These are phyloP conservation scores for Claviceps maximensis DNA, from an alignment of 2,329 filamentous ascomycete genomes.

Conservation along the genomic window DNA sequence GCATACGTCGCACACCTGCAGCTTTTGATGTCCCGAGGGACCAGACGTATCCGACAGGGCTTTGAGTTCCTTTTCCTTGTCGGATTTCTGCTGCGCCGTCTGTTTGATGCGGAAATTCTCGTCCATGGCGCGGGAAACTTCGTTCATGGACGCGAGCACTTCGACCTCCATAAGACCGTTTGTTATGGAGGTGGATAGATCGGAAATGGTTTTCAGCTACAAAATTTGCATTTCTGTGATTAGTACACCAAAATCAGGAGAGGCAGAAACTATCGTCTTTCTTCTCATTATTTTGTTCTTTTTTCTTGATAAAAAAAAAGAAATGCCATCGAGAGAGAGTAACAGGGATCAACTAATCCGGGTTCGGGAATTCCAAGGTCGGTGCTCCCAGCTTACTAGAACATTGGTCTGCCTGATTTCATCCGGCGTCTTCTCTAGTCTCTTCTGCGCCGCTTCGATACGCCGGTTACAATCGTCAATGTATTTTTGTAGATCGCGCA, in stretches of 20 bases:
- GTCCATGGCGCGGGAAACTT: slow-evolving; percentile 69
- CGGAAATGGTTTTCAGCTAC: slow-evolving; percentile 67
- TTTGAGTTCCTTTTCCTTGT: slow-evolving; percentile 79
- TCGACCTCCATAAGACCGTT: slow-evolving; percentile 75
- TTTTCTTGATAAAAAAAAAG: not conserved
- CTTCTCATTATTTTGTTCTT: not conserved
- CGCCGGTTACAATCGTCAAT: slow-evolving; percentile 92
- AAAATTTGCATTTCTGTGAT: not conserved
- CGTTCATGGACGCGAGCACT: slow-evolving; percentile 67
- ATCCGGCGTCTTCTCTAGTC: slow-evolving; percentile 93
- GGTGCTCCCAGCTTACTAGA: slow-evolving; percentile 33
- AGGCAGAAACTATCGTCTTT: too few relatives aligned
- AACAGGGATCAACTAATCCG: not conserved
- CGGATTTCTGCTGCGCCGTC: slow-evolving; percentile 67
- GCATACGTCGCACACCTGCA: slow-evolving; percentile 97
- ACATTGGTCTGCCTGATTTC: slow-evolving; percentile 93
- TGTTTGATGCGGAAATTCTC: slow-evolving; percentile 79
- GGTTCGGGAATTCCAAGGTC: not conserved
- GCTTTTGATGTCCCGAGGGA: slow-evolving; percentile 88
- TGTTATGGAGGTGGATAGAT: slow-evolving; percentile 65
- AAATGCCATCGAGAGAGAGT: not conserved
- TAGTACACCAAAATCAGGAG: not conserved
- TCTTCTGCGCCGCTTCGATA: slow-evolving; percentile 79
- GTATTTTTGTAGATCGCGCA: slow-evolving; percentile 90
- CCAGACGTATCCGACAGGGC: slow-evolving; percentile 82